Evolutionary conservation across 2,329 filamentous ascomycete genomes (phyloP), one percentile per base, ranked within the genome.

Genomic region (Colletotrichum shisoi): DNA sequence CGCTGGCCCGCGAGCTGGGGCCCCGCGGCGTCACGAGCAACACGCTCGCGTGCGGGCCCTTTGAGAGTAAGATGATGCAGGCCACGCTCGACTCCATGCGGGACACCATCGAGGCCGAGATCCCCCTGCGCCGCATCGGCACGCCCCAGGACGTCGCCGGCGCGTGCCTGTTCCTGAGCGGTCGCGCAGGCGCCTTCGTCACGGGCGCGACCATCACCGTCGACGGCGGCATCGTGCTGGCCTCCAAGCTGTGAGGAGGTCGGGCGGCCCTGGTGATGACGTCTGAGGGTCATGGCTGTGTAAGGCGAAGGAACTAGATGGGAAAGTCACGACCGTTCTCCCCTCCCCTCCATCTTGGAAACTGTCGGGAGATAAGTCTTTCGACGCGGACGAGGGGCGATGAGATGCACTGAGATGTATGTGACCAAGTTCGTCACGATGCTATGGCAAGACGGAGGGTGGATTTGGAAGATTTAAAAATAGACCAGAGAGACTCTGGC

Each of bases 31-130:
- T 91, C 67, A 90, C 88, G 42, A 84, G 80, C 69, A 93, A 93
- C 74, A 87, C 87, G 3, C 78, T 93, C 63, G 90, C 90, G 6
- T 92, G 89, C 73, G 90, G 90, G 3, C 89, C 90, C 3, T 91
- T 90, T 68, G 82, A 88, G 70, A 88, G 83, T 68, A 89, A 88
- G 79, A 91, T 90, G 88, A 89, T 89, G 87, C 83, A 82, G 63
- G 83, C 82, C 21, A 87, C 86, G 65, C 77, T 91, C 67, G 82
- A 87, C 68, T 77, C 81, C 40, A 84, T 83, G 65, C 80, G 83
- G 54, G 84, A 86, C 4, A 75, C 76, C 7, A 88, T 91, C 71
- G 81, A 82, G 64, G 79, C 77, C 0, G 83, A 83, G 3, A 87
- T 90, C 67, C 91, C 91, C 11, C 73, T 92, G 71, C 84, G 86